Conservation (phyloP, 768 basidiomycete species). For the Hemileccinum rubropunctum region DNA sequence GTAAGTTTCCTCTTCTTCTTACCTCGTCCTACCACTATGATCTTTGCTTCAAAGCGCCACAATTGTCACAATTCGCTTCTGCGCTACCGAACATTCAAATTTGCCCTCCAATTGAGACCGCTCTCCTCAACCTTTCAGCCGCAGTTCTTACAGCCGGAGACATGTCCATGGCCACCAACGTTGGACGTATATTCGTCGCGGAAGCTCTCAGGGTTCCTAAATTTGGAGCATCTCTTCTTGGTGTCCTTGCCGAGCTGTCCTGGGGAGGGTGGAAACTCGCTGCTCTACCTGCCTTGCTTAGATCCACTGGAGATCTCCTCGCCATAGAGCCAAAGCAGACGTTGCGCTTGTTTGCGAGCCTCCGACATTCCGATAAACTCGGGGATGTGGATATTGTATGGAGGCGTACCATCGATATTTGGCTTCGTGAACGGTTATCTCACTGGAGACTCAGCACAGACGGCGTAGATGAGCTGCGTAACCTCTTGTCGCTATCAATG, state of each 20-base stretch:
- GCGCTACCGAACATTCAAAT: slow-evolving; percentile 28
- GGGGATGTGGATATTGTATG: slow-evolving; percentile 57
- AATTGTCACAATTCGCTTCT: slow-evolving; percentile 36
- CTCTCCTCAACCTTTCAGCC: slow-evolving; percentile 33
- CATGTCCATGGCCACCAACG: slow-evolving; percentile 32
- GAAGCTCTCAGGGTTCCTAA: slow-evolving; percentile 24
- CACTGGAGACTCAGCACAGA: slow-evolving; percentile 39
- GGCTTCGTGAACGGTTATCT: slow-evolving; percentile 43
- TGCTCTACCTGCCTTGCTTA: slow-evolving; percentile 57
- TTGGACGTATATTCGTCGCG: slow-evolving; percentile 48
- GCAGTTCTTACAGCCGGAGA: slow-evolving; percentile 43
- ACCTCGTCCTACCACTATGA: slow-evolving; percentile 1
- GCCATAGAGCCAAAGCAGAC: slow-evolving; percentile 41
- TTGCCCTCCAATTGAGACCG: slow-evolving; percentile 23
- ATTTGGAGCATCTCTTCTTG: slow-evolving; percentile 56
- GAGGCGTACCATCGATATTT: slow-evolving; percentile 51
- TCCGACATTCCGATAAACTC: slow-evolving; percentile 50
- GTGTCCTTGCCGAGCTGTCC: slow-evolving; percentile 56
- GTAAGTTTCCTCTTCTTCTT: slow-evolving; percentile 38
- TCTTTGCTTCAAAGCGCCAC: slow-evolving; percentile 28
- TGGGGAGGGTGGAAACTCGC: slow-evolving; percentile 82
- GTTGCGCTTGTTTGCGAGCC: slow-evolving; percentile 48
- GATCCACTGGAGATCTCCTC: slow-evolving; percentile 46
- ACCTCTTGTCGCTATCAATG: slow-evolving; percentile 51
- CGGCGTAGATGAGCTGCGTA: slow-evolving; percentile 50